Conservation (phyloP, 495 filamentous ascomycete genomes). For the Annulohypoxylon stygium region DNA sequence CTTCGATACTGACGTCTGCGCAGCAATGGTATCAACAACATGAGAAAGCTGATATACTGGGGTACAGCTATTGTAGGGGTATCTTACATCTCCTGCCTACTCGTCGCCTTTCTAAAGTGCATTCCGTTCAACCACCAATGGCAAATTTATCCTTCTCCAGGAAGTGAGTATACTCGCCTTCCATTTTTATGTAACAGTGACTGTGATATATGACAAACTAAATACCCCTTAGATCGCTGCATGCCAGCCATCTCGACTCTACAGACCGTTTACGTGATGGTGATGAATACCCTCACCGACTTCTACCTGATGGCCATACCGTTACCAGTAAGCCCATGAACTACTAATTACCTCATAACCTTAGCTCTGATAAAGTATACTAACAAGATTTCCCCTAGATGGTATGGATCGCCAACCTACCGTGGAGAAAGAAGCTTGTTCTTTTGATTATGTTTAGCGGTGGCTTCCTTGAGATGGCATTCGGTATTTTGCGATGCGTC, state of each 20-base stretch:
- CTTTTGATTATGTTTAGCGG: constrained; percentile 71
- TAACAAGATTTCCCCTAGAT: constrained; percentile 53
- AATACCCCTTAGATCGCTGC: constrained; percentile 39
- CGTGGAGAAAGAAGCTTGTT: constrained; percentile 63
- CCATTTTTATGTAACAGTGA: too few species aligned
- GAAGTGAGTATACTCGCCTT: constrained; percentile 58
- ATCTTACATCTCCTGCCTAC: constrained; percentile 66
- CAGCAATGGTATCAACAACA: constrained; percentile 60
- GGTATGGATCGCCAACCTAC: constrained; percentile 66
- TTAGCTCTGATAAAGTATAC: constrained; percentile 14
- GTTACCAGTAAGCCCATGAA: constrained; percentile 53
- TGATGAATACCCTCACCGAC: constrained; percentile 67
- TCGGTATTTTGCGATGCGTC: constrained; percentile 70
- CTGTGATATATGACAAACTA: constrained; percentile 1
- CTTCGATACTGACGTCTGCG: constrained; percentile 1
- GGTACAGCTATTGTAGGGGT: constrained; percentile 60
- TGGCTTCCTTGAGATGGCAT: constrained; percentile 70
- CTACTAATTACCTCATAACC: background rate
- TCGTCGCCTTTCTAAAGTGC: constrained; percentile 55
- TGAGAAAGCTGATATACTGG: constrained; percentile 59
- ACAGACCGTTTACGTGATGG: constrained; percentile 55
- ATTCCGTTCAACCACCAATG: constrained; percentile 67
- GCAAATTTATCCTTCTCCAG: constrained; percentile 70
- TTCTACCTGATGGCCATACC: constrained; percentile 69
- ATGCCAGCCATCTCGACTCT: constrained; percentile 52